A percentile compares a stretch with the other conserved stretches of the same genome.
These are phyloP conservation scores for Gaeumannomyces sp. DNA, from an alignment of 2,329 filamentous ascomycete genomes.

Conservation along the genomic window DNA sequence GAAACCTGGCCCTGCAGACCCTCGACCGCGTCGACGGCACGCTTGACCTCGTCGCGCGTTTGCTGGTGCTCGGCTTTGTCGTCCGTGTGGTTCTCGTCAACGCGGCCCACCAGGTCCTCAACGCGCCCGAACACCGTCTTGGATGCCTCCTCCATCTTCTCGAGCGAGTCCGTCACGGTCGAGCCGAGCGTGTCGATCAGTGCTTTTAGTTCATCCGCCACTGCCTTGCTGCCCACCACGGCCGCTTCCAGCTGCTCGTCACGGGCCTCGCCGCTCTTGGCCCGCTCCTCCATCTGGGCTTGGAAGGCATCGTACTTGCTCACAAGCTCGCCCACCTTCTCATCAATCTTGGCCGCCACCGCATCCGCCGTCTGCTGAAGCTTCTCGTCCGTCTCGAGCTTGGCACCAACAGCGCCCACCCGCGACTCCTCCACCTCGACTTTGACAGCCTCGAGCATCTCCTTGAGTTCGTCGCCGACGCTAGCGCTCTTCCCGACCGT, in stretches of 20 bases:
- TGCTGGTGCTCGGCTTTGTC: constrained; percentile 74
- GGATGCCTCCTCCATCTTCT: constrained; percentile 82
- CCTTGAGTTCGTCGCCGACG: constrained; percentile 58
- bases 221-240: constrained; percentile 65
- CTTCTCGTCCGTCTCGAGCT: constrained; percentile 79
- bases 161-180: constrained; percentile 72
- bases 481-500: constrained; percentile 51
- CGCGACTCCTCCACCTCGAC: constrained; percentile 83
- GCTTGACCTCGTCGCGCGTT: constrained; percentile 74
- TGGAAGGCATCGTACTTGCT: constrained; percentile 86
- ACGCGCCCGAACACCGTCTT: constrained; percentile 80
- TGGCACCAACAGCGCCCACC: constrained; percentile 69
- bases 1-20: constrained; percentile 71
- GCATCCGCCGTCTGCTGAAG: constrained; percentile 52
- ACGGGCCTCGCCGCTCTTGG: constrained; percentile 66
- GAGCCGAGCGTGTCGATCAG: constrained; percentile 80
- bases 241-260: constrained; percentile 68
- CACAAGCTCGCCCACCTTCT: constrained; percentile 69
- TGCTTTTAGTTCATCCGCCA: constrained; percentile 81
- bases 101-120: constrained; percentile 68
- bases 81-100: constrained; percentile 69
- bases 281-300: constrained; percentile 64
- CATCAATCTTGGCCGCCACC: constrained; percentile 51
- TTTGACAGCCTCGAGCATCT: constrained; percentile 70
- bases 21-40: constrained; percentile 66